Evolutionary conservation across 169 alveolate genomes (phyloP).

Genomic region (Plasmodium coatneyi): DNA sequence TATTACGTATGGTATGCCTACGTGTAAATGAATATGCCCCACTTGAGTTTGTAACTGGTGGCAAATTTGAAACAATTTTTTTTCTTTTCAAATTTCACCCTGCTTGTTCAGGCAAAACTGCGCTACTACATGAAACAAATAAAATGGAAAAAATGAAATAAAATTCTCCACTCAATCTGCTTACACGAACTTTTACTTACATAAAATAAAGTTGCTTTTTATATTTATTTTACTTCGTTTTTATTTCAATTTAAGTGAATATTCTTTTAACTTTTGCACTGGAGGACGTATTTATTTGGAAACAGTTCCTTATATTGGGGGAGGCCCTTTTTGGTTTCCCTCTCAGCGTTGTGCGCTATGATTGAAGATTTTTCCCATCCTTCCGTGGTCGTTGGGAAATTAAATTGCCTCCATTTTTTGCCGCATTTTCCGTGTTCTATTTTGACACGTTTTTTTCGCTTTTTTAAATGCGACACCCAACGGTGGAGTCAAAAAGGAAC

Average conservation of each 20-base stretch:
- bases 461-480: not conserved
- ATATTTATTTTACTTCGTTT: not conserved
- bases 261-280: not conserved
- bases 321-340: not conserved
- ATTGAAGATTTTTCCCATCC: not conserved
- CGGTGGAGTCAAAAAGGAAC: not conserved
- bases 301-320: not conserved
- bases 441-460: not conserved
- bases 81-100: not conserved
- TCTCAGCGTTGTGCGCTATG: not conserved
- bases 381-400: not conserved
- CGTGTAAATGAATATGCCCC: not conserved
- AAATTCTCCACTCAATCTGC: not conserved
- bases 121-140: not conserved
- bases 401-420: not conserved
- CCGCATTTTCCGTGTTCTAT: not conserved
- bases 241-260: not conserved
- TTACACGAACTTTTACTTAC: not conserved
- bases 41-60: not conserved
- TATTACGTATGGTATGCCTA: not conserved
- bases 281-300: not conserved
- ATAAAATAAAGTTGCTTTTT: not conserved
- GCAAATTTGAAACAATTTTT: not conserved
- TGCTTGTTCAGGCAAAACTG: no score
- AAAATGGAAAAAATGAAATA: not conserved